phyloP scores from a whole-genome alignment of 208 protist genomes.

The Angomonas ambiguus region DNA sequence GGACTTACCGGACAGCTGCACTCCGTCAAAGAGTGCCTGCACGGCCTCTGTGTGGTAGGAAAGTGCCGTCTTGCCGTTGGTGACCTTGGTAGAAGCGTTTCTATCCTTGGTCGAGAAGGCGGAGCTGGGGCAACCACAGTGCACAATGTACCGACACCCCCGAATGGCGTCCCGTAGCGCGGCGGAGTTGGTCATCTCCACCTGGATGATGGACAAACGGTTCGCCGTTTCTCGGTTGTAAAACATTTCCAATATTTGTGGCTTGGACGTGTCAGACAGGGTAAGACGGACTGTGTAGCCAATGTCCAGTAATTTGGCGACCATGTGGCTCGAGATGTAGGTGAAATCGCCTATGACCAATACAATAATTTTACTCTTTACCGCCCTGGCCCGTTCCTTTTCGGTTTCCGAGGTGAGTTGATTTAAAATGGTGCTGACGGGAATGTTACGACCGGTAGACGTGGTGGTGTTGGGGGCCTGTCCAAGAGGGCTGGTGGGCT shows the following conservation, averaged over 20 bases:
- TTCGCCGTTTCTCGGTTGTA: slow-evolving; percentile 56
- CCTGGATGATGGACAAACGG: slow-evolving; percentile 61
- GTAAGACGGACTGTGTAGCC: slow-evolving; percentile 86
- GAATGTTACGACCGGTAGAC: slow-evolving; percentile 21
- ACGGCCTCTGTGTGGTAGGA: slow-evolving; percentile 62
- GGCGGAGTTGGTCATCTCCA: slow-evolving; percentile 71
- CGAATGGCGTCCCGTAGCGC: slow-evolving; percentile 71
- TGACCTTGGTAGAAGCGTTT: slow-evolving; percentile 7
- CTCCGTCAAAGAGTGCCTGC: slow-evolving; percentile 84
- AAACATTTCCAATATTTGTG: slow-evolving; percentile 67
- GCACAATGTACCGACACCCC: slow-evolving; percentile 84
- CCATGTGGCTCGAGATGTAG: slow-evolving; percentile 80
- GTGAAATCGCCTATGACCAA: slow-evolving; percentile 84
- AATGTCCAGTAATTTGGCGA: slow-evolving; percentile 78
- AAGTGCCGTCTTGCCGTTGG: slow-evolving; percentile 31
- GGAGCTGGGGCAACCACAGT: slow-evolving; percentile 69
- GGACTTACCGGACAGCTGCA: slow-evolving; percentile 66
- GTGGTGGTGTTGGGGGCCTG: background rate
- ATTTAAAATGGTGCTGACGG: slow-evolving; percentile 73
- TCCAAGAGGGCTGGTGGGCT: slow-evolving; percentile 10
- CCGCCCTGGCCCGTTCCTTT: slow-evolving; percentile 55
- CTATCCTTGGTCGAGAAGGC: slow-evolving; percentile 11
- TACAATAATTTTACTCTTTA: slow-evolving; percentile 79
- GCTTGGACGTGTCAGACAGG: slow-evolving; percentile 39
- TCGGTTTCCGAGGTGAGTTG: slow-evolving; percentile 78